Percentiles rank a stretch among this genome's conserved stretches.
These are phyloP conservation scores for Komagataella kurtzmanii DNA, from an alignment of 805 yeast species.

Conservation along the genomic window DNA sequence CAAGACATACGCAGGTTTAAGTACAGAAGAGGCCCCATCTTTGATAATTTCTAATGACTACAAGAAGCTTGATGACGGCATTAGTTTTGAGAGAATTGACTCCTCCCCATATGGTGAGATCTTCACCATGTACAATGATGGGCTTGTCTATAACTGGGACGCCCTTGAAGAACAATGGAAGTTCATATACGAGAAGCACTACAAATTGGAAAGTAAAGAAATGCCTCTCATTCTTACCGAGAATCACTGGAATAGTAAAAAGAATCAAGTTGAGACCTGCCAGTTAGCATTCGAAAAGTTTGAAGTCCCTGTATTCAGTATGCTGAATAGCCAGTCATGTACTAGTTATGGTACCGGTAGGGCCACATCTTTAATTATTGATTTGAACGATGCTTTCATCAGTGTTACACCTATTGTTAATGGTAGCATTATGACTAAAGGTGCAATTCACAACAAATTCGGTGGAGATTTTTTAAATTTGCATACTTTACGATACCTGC, in stretches of 20 bases:
- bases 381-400: slow-evolving; percentile 59
- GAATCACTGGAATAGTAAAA: slow-evolving; percentile 55
- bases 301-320: slow-evolving; percentile 63
- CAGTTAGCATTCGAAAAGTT: slow-evolving; percentile 68
- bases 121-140: slow-evolving; percentile 49
- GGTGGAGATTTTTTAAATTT: slow-evolving; percentile 79
- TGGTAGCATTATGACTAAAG: slow-evolving; percentile 57
- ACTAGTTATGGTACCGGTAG: slow-evolving; percentile 68
- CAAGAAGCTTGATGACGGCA: slow-evolving; percentile 13
- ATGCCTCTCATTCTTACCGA: slow-evolving; percentile 46
- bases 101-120: slow-evolving; percentile 30
- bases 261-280: slow-evolving; percentile 40
- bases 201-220: slow-evolving; percentile 35
- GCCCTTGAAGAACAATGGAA: slow-evolving; percentile 56
- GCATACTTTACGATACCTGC: slow-evolving; percentile 39
- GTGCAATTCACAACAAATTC: slow-evolving; percentile 50
- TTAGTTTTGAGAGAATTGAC: slow-evolving; percentile 27
- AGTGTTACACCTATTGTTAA: slow-evolving; percentile 69
- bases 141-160: slow-evolving; percentile 62
- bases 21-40: slow-evolving; percentile 50
- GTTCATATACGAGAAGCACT: slow-evolving; percentile 41
- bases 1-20: slow-evolving; percentile 45
- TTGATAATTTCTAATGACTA: slow-evolving; percentile 45
- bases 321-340: slow-evolving; percentile 67
- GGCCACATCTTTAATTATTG: slow-evolving; percentile 67